Conservation (phyloP, 345 rosid species). For the Eucalyptus tenuipes region DNA sequence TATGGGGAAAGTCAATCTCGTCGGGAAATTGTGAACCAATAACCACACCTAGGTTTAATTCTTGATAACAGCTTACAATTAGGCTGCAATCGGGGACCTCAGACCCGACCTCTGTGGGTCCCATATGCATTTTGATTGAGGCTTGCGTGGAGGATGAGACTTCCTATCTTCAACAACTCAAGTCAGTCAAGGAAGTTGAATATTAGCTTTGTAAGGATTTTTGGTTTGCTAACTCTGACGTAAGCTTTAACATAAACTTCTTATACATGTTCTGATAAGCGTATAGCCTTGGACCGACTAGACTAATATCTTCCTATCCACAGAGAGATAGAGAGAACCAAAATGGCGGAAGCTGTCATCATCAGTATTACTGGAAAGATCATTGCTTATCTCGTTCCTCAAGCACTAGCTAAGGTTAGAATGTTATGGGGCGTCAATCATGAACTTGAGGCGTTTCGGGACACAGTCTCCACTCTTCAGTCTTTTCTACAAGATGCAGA, state of each 20-base stretch:
- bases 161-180: too few species aligned
- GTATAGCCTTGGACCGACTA: background rate
- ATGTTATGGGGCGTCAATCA: fast-evolving
- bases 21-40: background rate
- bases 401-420: background rate
- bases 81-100: background rate
- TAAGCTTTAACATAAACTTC: background rate
- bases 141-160: background rate
- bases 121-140: background rate
- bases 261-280: too few species aligned
- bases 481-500: constrained; percentile 1
- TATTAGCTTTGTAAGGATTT: too few species aligned
- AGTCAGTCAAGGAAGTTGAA: background rate
- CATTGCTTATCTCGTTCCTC: fast-evolving
- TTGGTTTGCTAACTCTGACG: too few species aligned
- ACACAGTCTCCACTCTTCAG: background rate
- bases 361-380: fast-evolving
- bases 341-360: background rate
- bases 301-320: background rate
- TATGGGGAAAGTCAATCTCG: background rate
- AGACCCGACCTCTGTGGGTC: background rate
- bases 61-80: background rate
- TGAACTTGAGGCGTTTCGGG: fast-evolving
- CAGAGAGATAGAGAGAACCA: background rate
- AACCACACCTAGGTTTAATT: too few species aligned